phyloP scores from a whole-genome alignment of 192 early-diverging fungal genomes.

The Funneliformis mosseae region DNA sequence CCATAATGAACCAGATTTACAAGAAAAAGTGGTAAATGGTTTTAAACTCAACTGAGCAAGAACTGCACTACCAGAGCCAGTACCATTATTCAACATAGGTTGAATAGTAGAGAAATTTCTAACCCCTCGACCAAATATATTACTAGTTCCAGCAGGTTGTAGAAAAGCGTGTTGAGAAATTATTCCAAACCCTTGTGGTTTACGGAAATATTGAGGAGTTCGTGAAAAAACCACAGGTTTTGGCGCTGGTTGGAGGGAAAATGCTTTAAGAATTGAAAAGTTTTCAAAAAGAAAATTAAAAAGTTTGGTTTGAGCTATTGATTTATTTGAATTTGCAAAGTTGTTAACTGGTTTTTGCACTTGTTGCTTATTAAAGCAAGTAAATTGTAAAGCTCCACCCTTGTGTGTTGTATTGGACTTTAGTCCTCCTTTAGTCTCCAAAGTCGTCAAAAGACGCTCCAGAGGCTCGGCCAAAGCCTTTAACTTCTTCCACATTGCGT shows the following conservation, averaged over 20 bases:
- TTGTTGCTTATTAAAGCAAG: background rate
- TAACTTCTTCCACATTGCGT: background rate
- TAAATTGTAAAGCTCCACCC: background rate
- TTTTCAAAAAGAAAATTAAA: background rate
- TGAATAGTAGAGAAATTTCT: conserved; percentile 19
- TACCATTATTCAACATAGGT: background rate
- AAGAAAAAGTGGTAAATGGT: background rate
- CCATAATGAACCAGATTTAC: conserved; percentile 1
- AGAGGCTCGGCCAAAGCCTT: conserved; percentile 14
- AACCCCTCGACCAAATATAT: background rate
- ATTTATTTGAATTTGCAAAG: background rate
- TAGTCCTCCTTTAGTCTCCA: background rate
- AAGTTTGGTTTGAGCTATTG: background rate
- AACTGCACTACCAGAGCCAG: background rate
- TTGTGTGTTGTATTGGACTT: background rate
- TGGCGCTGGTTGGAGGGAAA: background rate
- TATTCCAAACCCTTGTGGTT: background rate
- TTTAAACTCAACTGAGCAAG: background rate
- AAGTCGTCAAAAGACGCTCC: conserved; percentile 8
- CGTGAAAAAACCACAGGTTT: background rate
- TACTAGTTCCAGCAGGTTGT: background rate
- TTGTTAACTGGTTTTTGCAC: background rate
- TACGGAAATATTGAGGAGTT: background rate
- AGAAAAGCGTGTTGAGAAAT: background rate
- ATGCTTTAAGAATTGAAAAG: background rate